A percentile compares a stretch with the other conserved stretches of the same genome.
These are phyloP conservation scores for Oxyria digyna DNA, from an alignment of 148 eudicot genomes.

Conservation along the genomic window DNA sequence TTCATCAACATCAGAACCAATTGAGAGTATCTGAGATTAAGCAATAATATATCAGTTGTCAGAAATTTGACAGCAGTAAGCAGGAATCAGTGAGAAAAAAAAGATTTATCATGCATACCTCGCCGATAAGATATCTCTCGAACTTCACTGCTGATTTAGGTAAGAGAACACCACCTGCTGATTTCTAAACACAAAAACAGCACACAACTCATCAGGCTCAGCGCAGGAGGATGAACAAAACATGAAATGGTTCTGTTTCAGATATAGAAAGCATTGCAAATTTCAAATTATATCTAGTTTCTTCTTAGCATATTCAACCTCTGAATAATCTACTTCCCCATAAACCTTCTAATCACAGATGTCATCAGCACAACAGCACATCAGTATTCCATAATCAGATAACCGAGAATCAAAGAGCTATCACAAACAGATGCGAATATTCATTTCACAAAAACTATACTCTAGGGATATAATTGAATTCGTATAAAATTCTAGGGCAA, in stretches of 20 bases:
- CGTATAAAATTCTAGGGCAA: background rate
- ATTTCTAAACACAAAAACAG: conserved; percentile 41
- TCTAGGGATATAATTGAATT: background rate
- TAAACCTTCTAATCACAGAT: background rate
- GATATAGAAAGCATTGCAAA: background rate
- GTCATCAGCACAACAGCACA: background rate
- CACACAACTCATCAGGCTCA: background rate
- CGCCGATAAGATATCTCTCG: conserved; percentile 91
- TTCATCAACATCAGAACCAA: conserved; percentile 68
- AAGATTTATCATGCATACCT: conserved; percentile 35
- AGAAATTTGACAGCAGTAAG: background rate
- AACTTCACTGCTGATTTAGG: conserved; percentile 93
- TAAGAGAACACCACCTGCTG: conserved; percentile 91
- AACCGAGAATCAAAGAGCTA: background rate
- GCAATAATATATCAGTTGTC: background rate
- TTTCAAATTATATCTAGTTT: background rate
- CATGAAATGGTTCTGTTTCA: background rate
- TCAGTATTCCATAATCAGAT: background rate
- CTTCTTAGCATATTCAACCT: background rate
- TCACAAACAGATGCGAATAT: background rate
- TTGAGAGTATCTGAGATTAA: conserved; percentile 49
- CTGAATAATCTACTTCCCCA: background rate
- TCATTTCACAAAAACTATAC: background rate
- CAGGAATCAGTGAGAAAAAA: background rate
- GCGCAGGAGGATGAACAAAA: background rate